phyloP scores from a whole-genome alignment of 108 stramenopile species.

The Nitzschia sp. region DNA sequence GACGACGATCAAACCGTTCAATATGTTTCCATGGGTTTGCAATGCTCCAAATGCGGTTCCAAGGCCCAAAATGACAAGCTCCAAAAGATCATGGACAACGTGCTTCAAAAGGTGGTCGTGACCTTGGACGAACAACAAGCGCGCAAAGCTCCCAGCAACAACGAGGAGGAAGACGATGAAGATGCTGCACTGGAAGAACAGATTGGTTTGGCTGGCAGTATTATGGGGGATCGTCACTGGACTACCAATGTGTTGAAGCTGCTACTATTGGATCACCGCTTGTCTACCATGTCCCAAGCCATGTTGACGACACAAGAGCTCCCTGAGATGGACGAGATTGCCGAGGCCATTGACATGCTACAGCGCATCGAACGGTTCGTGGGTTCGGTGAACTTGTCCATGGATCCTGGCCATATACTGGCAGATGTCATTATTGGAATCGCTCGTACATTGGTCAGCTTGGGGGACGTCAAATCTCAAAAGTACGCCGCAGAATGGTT shows the following conservation, averaged over 20 bases:
- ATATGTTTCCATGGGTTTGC: slow-evolving; percentile 38
- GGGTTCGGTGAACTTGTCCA: slow-evolving; percentile 43
- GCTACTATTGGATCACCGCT: slow-evolving; percentile 36
- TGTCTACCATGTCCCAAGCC: slow-evolving; percentile 28
- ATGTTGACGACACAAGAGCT: slow-evolving; percentile 45
- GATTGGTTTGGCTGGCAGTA: slow-evolving; percentile 39
- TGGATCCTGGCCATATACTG: slow-evolving; percentile 64
- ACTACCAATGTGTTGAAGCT: slow-evolving; percentile 54
- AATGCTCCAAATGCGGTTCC: background rate
- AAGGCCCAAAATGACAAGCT: slow-evolving; percentile 9
- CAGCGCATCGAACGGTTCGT: slow-evolving; percentile 58
- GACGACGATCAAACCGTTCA: slow-evolving; percentile 67
- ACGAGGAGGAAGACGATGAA: slow-evolving; percentile 44
- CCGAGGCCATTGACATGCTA: slow-evolving; percentile 67
- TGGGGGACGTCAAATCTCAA: slow-evolving; percentile 75
- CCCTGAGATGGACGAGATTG: slow-evolving; percentile 65
- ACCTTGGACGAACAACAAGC: slow-evolving; percentile 35
- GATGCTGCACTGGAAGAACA: slow-evolving; percentile 46
- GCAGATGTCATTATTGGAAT: slow-evolving; percentile 67
- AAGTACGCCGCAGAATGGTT: slow-evolving; percentile 77
- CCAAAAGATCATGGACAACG: slow-evolving; percentile 23
- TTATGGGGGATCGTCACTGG: slow-evolving; percentile 66
- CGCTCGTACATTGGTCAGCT: slow-evolving; percentile 66
- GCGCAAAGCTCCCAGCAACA: slow-evolving; percentile 27
- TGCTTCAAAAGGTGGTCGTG: slow-evolving; percentile 34